Percentiles rank a stretch among this genome's conserved stretches.
phyloP scores from a whole-genome alignment of 768 basidiomycete species.

The Fomitopsis pulvina region DNA sequence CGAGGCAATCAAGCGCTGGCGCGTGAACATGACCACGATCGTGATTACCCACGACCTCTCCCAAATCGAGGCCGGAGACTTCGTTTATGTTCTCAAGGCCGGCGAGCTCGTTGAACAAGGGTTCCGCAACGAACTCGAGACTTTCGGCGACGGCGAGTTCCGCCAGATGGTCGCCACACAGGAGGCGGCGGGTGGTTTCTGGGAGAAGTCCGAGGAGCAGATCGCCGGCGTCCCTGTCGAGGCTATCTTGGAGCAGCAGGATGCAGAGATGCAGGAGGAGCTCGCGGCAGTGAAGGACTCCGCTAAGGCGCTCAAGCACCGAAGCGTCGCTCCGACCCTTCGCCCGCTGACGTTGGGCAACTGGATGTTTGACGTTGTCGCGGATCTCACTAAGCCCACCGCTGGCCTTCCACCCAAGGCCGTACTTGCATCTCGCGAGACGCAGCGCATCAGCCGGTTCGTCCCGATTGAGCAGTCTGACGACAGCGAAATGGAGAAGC shows the following conservation, averaged over 20 bases:
- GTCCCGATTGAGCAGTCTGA: constrained; percentile 19
- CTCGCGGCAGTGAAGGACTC: constrained; percentile 19
- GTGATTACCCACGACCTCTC: constrained; percentile 95
- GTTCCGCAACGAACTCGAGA: constrained; percentile 74
- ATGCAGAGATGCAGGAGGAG: constrained; percentile 30
- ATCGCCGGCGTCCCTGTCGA: constrained; percentile 37
- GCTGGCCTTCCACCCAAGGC: constrained; percentile 19
- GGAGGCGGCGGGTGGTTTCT: constrained; percentile 44
- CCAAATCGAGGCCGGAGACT: constrained; percentile 69
- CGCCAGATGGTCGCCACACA: constrained; percentile 57
- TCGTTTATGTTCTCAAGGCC: constrained; percentile 86
- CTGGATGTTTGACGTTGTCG: constrained; percentile 82
- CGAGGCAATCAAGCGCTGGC: constrained; percentile 62
- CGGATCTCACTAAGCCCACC: constrained; percentile 46
- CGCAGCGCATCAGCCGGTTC: constrained; percentile 28
- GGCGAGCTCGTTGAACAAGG: constrained; percentile 85
- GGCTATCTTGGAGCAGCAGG: constrained; percentile 39
- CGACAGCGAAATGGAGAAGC: constrained; percentile 3
- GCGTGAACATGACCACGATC: constrained; percentile 77
- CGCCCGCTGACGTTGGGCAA: constrained; percentile 61
- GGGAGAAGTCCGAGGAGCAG: constrained; percentile 29
- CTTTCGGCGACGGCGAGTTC: constrained; percentile 55
- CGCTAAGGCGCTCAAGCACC: constrained; percentile 29
- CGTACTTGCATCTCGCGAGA: constrained; percentile 19
- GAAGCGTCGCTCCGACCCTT: constrained; percentile 36